Evolutionary conservation across 352 stramenopile species (phyloP).

Genomic region (Lagenidium giganteum): DNA sequence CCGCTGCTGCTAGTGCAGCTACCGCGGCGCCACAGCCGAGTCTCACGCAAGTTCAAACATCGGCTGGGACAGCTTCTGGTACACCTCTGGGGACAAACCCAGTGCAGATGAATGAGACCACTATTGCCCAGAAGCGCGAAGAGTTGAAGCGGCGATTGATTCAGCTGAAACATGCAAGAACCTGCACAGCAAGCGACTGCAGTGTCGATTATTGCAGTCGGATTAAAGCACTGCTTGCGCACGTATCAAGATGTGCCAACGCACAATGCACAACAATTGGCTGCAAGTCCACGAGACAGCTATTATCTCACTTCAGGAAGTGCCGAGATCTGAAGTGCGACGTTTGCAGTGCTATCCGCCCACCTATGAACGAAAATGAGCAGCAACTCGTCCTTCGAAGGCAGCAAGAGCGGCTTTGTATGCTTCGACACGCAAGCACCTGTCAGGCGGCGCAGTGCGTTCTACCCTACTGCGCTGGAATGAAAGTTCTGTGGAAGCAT

Average conservation of each 20-base stretch:
- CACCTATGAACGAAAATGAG: constrained; percentile 85
- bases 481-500: constrained; percentile 90
- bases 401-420: constrained; percentile 83
- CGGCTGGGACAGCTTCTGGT: constrained; percentile 19
- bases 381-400: constrained; percentile 78
- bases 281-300: constrained; percentile 82
- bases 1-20: constrained; percentile 7
- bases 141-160: constrained; percentile 81
- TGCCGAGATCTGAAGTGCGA: constrained; percentile 85
- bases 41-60: no score
- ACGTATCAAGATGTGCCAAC: constrained; percentile 82
- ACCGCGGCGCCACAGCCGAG: constrained; percentile 16
- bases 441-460: constrained; percentile 62
- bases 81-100: no score
- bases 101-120: constrained; percentile 73
- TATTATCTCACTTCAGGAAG: constrained; percentile 86
- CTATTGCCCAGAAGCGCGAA: constrained; percentile 81
- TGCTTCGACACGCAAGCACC: constrained; percentile 83
- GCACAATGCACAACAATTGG: constrained; percentile 83
- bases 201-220: constrained; percentile 77
- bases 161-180: constrained; percentile 84
- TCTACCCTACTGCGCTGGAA: constrained; percentile 79
- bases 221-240: constrained; percentile 72
- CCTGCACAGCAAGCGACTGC: constrained; percentile 70
- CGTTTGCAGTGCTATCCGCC: constrained; percentile 82